phyloP scores from a whole-genome alignment of 768 basidiomycete genomes.

The Lactarius deliciosus region DNA sequence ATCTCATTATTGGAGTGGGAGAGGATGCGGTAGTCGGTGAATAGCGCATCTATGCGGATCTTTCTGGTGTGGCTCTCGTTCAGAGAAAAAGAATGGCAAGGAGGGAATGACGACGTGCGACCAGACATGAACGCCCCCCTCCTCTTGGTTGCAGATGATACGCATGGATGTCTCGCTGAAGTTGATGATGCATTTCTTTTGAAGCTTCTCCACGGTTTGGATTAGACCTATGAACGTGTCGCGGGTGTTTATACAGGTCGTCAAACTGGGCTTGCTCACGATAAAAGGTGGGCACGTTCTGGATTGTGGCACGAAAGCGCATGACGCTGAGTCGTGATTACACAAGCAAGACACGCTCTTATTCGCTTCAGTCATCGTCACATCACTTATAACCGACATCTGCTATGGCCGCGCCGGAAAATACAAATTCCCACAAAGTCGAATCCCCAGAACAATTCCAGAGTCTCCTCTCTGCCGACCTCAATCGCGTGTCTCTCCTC shows the following conservation, averaged over 20 bases:
- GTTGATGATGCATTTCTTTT: conserved; percentile 81
- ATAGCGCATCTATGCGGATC: conserved; percentile 65
- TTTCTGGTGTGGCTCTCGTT: conserved; percentile 40
- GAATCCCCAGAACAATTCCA: conserved; percentile 72
- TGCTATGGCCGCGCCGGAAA: not conserved
- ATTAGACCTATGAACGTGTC: conserved; percentile 55
- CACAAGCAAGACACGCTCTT: not conserved
- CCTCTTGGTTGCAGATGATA: conserved; percentile 82
- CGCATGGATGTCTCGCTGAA: conserved; percentile 73
- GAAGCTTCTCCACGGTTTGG: conserved; percentile 78
- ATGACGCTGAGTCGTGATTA: conserved; percentile 11
- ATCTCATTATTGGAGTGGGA: conserved; percentile 85
- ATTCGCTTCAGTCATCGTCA: not conserved
- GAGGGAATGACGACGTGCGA: conserved; percentile 48
- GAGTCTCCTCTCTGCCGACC: conserved; percentile 67
- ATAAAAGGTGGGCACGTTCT: conserved; percentile 28
- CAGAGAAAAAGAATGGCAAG: conserved; percentile 15
- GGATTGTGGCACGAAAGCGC: conserved; percentile 31
- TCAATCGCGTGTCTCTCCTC: conserved; percentile 78
- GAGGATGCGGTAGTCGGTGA: conserved; percentile 79
- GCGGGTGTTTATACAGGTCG: not conserved
- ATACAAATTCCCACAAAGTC: conserved; percentile 48
- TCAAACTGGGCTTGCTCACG: conserved; percentile 14
- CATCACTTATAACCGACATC: not conserved
- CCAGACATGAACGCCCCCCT: conserved; percentile 89